Percentiles rank a stretch among this genome's conserved stretches.
phyloP scores from a whole-genome alignment of 148 eudicot genomes.

The Heliamphora exappendiculata region DNA sequence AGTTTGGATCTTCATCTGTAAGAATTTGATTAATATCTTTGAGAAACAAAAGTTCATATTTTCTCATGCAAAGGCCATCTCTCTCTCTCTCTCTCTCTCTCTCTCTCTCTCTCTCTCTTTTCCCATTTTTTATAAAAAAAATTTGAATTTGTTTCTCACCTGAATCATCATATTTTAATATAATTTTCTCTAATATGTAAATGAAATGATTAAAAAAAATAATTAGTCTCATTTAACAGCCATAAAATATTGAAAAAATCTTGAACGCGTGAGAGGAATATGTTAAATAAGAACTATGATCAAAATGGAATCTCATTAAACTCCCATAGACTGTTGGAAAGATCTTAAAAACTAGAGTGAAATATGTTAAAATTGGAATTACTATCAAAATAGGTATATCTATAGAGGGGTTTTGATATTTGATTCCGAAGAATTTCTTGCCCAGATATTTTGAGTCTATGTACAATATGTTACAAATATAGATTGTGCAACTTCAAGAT shows the following conservation, averaged over 20 bases:
- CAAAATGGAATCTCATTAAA: too few species aligned
- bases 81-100: too few species aligned
- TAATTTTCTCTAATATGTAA: neutral
- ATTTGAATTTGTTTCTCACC: neutral
- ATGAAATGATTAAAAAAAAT: neutral
- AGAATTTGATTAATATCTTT: slow-evolving; percentile 2
- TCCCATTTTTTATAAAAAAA: neutral
- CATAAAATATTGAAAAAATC: neutral
- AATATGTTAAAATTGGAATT: neutral
- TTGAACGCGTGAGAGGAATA: neutral
- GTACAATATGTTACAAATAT: too few species aligned
- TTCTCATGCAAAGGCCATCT: neutral
- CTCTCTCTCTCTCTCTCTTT: neutral
- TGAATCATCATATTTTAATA: neutral
- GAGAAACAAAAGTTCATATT: neutral
- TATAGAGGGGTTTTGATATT: too few species aligned
- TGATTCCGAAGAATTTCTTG: too few species aligned
- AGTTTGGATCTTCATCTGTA: slow-evolving; percentile 97
- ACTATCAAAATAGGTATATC: neutral
- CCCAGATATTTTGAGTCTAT: too few species aligned
- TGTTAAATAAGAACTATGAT: neutral
- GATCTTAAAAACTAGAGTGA: neutral
- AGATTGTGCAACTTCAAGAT: too few species aligned
- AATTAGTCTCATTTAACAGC: neutral
- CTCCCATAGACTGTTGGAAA: too few species aligned